Evolutionary conservation across 192 early-diverging fungal genomes (phyloP).

Genomic region (Phycomyces nitens): DNA sequence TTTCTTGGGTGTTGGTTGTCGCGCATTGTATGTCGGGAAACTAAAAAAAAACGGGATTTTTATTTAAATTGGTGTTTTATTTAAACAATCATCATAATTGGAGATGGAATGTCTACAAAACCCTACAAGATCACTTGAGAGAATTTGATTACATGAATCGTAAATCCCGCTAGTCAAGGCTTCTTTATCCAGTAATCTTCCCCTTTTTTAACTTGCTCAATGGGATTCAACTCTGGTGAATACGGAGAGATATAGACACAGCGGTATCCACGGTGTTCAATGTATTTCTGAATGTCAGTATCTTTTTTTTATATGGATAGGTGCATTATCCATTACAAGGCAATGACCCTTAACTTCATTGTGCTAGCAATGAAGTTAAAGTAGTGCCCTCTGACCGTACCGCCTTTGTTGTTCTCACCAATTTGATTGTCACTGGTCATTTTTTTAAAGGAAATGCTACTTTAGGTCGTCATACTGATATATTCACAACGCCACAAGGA

Average conservation of each 20-base stretch:
- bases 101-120: background rate
- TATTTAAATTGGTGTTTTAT: no score
- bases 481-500: no score
- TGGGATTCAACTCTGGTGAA: constrained; percentile 22
- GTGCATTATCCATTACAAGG: no score
- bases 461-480: no score
- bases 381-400: background rate
- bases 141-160: constrained; percentile 4
- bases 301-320: constrained; percentile 7
- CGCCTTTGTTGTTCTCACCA: no score
- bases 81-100: background rate
- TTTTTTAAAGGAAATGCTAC: no score
- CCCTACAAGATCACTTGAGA: background rate
- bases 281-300: background rate
- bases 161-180: constrained; percentile 1
- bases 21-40: no score
- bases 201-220: constrained; percentile 14
- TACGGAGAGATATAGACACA: constrained; percentile 18
- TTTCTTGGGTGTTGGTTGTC: no score
- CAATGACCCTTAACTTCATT: background rate
- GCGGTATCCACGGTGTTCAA: constrained; percentile 5
- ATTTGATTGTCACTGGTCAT: no score
- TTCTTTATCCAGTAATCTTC: background rate
- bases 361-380: background rate
- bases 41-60: no score